Evolutionary conservation across 2,329 filamentous ascomycete species (phyloP), one percentile per base, ranked within the genome.

Genomic region (Ophiosphaerella herpotricha): DNA sequence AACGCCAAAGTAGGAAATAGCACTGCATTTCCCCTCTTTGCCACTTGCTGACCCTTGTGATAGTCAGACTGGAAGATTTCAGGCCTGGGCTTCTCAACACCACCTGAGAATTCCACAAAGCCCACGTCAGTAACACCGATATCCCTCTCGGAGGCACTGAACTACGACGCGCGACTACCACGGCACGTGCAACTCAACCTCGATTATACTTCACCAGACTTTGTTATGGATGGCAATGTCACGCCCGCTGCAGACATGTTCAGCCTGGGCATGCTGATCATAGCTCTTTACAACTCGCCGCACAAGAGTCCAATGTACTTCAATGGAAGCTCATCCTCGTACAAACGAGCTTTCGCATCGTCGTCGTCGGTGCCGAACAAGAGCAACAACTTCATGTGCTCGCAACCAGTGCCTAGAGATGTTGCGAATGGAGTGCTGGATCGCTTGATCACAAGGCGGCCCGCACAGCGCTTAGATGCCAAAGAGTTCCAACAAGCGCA

Each of bases 41-140:
- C 36, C 33, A 21, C 33, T 50, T 61, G 46, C 73, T 74, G 57
- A 74, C 68, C 39, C 12, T 43, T 14, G 54, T 50, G 54, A 65
- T 65, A 90, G 87, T 96, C 90, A 40, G 94, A 99, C 74, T 99
- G 94, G 94, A 99, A 99, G 73, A 90, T 99, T 54, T 93, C 91
- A 62, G 94, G 93, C n/a, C 82, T 99, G 34, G 85, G 89, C 0
- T 99, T 97, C 72, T 90, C 89, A 69, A 89, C 89, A 39, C 89
- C 91, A 12, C 85, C 90, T 41, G 89, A 91, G 61, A 83, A 84
- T 62, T 89, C 89, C 16, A 86, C 85, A 24, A 86, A 88, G 59
- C 80, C 87, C 39, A 89, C 90, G 3, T 88, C 90, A 4, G 85
- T 96, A 41, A 82, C 87, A 36, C 88, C 90, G 8, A 87, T 97